Base-by-base conservation (phyloP, 2,329 filamentous ascomycete species). In the Fusarium sp. region DNA sequence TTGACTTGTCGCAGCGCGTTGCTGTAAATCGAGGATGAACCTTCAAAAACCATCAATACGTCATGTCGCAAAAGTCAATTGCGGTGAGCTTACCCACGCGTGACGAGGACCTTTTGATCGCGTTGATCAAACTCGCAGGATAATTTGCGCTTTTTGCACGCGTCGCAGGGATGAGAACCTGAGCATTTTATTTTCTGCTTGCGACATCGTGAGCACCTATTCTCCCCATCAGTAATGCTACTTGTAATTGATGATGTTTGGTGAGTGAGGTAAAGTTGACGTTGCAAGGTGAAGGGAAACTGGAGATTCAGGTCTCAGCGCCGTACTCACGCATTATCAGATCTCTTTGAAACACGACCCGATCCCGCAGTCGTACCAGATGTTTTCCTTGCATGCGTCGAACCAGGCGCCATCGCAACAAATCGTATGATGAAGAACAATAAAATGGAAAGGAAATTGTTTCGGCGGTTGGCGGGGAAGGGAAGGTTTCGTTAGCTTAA, bases 51-150 rank as follows among this genome's bases (percentile, higher is more conserved):
- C 2, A 36, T 55, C 42, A 65, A 27, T 49, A 59, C 27, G 47
- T 42, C 62, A 63, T 44, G 12, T 44, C 53, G 10, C 41, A 75
- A 70, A 22, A 53, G n/a, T 22, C 15, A 41, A 29, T 57, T 17
- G 44, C 35, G 36, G 17, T 44, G 17, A 33, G 38, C 65, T 38
- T 58, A 85, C 84, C 83, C 83, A 77, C 80, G 79, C 18, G 85
- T 85, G 7, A 87, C 85, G 7, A 87, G 74, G 18, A 87, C 79
- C 68, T 86, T 86, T 54, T 86, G 83, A 41, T 85, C 82, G n/a
- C 81, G 79, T 42, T 85, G 83, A 45, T 80, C 79, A 71, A 81
- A 81, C 31, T 80, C 74, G 58, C 79, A 81, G 1, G 76, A 70
- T 7, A 80, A 58, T 41, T 79, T 78, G 33, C 80, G 79, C 59